Base-by-base conservation (phyloP, 768 basidiomycete species). In the Krasilnikovozyma curviuscula region DNA sequence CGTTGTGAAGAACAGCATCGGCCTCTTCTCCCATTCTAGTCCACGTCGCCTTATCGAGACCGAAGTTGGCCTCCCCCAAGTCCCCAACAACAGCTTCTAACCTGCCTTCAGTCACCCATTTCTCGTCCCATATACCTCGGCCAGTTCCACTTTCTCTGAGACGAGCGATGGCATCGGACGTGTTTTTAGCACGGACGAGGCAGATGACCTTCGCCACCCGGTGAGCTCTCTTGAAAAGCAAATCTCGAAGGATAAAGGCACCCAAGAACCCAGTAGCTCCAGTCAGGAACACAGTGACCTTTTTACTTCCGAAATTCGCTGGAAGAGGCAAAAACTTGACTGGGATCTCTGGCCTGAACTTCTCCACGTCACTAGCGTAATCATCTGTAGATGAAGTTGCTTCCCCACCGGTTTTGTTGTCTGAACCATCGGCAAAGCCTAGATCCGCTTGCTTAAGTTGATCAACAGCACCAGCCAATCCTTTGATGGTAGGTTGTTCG, bases 231-330 rank as follows among this genome's bases (percentile, higher is more conserved):
- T 25, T 18, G 16, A 69, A 66, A 1, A 98, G 72, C 33, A 98
- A 70, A 60, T 91, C 80, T 32, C 71, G 70, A 41, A 97, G 68
- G 52, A 97, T 74, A 63, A 91, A 97, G 5, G 84, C 86, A 13
- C 93, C 93, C 14, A 98, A 71, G 71, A 89, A 98, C 2, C 93
- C 93, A 8, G 93, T 95, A 5, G 85, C 89, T 6, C 93, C 93
- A 6, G 93, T 97, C 27, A 98, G 73, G 70, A 98, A 93, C 27
- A 97, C 73, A 0, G 82, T 83, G 34, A 88, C 54, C 12, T 69
- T 65, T 37, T 68, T 71, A 23, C 65, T 60, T 19, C 63, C 59
- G 56, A 78, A 78, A 55, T 77, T 73, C n/a, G 67, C 46, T 0
- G 79, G 69, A 2, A 77, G 63, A n/a, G 74, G 66, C 0, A 71